Base-by-base conservation (phyloP, 225 moss, liverwort and hornwort genomes). In the Anthoceros angustus region DNA sequence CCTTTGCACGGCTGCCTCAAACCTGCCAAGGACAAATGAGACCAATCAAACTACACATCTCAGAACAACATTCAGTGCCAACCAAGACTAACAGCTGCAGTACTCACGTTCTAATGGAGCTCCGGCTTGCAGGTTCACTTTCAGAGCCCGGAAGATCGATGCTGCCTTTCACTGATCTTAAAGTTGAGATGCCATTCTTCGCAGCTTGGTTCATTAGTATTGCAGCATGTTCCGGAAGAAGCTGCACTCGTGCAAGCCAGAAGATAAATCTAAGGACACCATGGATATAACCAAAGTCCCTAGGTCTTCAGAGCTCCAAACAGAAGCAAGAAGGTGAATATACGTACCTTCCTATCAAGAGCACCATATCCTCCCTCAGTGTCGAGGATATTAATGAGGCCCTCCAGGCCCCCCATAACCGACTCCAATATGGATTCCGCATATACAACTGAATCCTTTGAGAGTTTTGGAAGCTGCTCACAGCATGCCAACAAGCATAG, bases 1-100 rank as follows among this genome's bases (percentile, higher is more conserved):
- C 72, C 98, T 98, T 78, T 98, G 98, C 26, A 98, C 98, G 63
- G 98, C 98, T 66, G 98, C 98, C 81, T 98, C 98, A 63, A 98
- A 76, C 87, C 86, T 87, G 73, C 40, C 71, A 43, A 15, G 23
- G 5, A 66, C 25, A 65, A n/a, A 6, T n/a, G 39, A 18, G 25
- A 10, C 9, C 8, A 9, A n/a, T n/a, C 9, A 11, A 40, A 9
- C 40, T 14, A 65, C 42, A 9, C 39, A 40, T 8, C 7, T 9
- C 42, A 65, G 39, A 42, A 7, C 41, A 8, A 5, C 26, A 0
- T 32, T 65, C n/a, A n/a, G n/a, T 32, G 49, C 8, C 0, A 66
- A 26, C 43, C 68, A 55, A 5, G 11, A 18, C 9, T 43, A 3
- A 49, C 26, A 41, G 39, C 38, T 25, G 26, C 16, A 20, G 2